Evolutionary conservation across 108 stramenopile genomes (phyloP).

Genomic region (Thalassiosira profunda): DNA sequence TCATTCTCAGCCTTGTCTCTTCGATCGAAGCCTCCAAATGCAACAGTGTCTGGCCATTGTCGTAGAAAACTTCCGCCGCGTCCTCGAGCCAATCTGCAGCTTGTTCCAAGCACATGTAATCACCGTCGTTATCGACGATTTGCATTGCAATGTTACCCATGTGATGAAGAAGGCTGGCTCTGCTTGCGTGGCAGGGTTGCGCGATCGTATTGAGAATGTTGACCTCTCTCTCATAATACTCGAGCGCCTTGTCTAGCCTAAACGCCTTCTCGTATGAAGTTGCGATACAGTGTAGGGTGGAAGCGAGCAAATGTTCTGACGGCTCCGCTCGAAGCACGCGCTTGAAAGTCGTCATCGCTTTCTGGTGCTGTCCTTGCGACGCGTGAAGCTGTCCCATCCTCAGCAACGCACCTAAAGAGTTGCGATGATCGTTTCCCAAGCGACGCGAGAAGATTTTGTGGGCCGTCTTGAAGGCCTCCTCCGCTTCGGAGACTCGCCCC

Average conservation of each 20-base stretch:
- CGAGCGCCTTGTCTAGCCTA: constrained; percentile 15
- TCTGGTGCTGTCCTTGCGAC: constrained; percentile 6
- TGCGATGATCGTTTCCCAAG: constrained; percentile 72
- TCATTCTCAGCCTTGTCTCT: background rate
- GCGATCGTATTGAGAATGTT: background rate
- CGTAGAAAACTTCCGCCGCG: constrained; percentile 6
- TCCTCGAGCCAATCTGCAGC: constrained; percentile 79
- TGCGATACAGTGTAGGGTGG: constrained; percentile 11
- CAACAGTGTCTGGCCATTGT: background rate
- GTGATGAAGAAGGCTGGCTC: constrained; percentile 13
- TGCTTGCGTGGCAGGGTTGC: constrained; percentile 7
- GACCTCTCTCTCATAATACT: constrained; percentile 12
- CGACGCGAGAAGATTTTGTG: constrained; percentile 77
- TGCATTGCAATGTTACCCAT: constrained; percentile 17
- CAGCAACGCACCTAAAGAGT: constrained; percentile 1
- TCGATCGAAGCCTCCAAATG: background rate
- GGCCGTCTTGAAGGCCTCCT: background rate
- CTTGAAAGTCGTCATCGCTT: background rate
- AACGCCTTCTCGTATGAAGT: constrained; percentile 5
- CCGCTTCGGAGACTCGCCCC: background rate
- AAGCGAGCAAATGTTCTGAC: background rate
- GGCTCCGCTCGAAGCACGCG: background rate
- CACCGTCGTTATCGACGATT: constrained; percentile 4
- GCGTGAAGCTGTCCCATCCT: constrained; percentile 2
- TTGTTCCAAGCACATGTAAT: constrained; percentile 22